Evolutionary conservation across 2,329 filamentous ascomycete species (phyloP).

Genomic region (Paecilomyces sp.): DNA sequence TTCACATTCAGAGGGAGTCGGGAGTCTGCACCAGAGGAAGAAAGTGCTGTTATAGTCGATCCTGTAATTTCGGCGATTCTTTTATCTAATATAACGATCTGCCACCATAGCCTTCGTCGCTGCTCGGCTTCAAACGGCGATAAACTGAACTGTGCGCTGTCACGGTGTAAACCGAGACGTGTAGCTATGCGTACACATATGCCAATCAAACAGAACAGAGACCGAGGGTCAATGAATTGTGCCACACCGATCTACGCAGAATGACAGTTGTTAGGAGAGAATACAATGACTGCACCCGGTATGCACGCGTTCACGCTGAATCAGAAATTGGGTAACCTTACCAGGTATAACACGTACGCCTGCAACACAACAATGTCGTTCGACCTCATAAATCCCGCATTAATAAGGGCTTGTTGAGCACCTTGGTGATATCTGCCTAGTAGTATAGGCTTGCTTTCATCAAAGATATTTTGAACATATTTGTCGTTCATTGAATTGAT

Average conservation of each 20-base stretch:
- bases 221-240: background rate
- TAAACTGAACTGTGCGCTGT: conserved; percentile 43
- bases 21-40: conserved; percentile 9
- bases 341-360: conserved; percentile 47
- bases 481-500: background rate
- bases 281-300: too few species aligned
- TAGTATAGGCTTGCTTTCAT: conserved; percentile 10
- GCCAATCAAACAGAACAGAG: background rate
- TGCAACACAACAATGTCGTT: conserved; percentile 34
- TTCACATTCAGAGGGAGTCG: background rate
- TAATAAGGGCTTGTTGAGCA: conserved; percentile 37
- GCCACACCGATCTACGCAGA: background rate
- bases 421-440: conserved; percentile 32
- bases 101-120: conserved; percentile 63
- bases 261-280: too few species aligned
- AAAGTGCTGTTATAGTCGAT: conserved; percentile 25
- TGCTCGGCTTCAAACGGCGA: conserved; percentile 57
- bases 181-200: conserved; percentile 35
- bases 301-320: too few species aligned
- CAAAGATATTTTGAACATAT: background rate
- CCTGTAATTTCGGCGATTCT: conserved; percentile 60
- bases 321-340: conserved; percentile 19
- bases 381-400: conserved; percentile 32
- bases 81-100: conserved; percentile 59
- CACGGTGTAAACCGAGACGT: conserved; percentile 59